phyloP scores from a whole-genome alignment of 305 asterid genomes.

The Solanum hybrid region DNA sequence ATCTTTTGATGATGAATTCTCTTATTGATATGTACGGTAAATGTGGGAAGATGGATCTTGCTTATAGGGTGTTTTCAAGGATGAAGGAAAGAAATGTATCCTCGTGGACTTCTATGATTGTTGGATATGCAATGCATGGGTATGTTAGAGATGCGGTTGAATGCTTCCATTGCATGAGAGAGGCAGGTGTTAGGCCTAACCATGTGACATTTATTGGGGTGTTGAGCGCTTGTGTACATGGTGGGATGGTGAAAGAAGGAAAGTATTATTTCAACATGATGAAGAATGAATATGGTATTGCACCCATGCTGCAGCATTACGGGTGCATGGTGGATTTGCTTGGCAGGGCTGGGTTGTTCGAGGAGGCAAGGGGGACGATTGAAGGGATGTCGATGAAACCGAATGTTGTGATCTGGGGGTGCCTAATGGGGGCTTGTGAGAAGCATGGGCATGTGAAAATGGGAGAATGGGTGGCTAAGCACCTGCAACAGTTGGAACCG shows the following conservation, averaged over 20 bases:
- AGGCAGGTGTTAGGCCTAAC: slow-evolving; percentile 43
- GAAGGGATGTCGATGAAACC: slow-evolving; percentile 79
- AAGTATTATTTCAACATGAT: slow-evolving; percentile 54
- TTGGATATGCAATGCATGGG: slow-evolving; percentile 74
- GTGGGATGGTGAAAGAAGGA: slow-evolving; percentile 72
- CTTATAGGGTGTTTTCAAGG: slow-evolving; percentile 38
- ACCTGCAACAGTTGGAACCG: slow-evolving; percentile 67
- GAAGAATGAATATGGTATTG: slow-evolving; percentile 41
- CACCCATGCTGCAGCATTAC: slow-evolving; percentile 55
- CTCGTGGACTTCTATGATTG: slow-evolving; percentile 84
- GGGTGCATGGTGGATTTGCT: slow-evolving; percentile 91
- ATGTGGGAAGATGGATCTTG: slow-evolving; percentile 85
- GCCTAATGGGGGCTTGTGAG: slow-evolving; percentile 89
- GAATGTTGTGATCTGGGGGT: slow-evolving; percentile 77
- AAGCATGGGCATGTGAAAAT: slow-evolving; percentile 59
- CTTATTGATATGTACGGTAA: slow-evolving; percentile 76
- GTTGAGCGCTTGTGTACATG: slow-evolving; percentile 81
- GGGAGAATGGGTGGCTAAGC: slow-evolving; percentile 73
- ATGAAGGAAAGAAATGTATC: slow-evolving; percentile 73
- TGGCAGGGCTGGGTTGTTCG: slow-evolving; percentile 70
- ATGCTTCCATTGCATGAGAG: slow-evolving; percentile 48
- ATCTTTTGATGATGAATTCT: slow-evolving; percentile 62
- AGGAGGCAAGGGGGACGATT: slow-evolving; percentile 60
- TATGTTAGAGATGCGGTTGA: slow-evolving; percentile 44
- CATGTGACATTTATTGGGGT: slow-evolving; percentile 72